phyloP scores from a whole-genome alignment of 2,329 filamentous ascomycete genomes.

The Penicillium polonicum region DNA sequence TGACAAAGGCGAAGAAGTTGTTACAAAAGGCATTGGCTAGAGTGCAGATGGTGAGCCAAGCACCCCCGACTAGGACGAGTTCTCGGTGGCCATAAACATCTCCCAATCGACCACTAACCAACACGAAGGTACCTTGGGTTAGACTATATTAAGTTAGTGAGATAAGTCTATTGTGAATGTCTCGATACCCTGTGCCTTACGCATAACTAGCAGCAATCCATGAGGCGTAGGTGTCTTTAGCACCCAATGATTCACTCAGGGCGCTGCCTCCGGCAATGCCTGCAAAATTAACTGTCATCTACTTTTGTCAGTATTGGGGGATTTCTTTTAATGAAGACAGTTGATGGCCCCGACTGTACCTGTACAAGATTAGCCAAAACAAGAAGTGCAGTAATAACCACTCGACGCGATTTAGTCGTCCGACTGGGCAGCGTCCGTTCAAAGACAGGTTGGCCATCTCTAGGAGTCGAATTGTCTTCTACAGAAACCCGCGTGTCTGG shows the following conservation, averaged over 20 bases:
- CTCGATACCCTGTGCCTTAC: constrained; percentile 10
- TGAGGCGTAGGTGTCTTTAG: constrained; percentile 22
- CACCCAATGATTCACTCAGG: constrained; percentile 21
- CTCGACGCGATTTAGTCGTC: constrained; percentile 17
- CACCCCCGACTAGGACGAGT: constrained; percentile 54
- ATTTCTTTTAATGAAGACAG: not conserved
- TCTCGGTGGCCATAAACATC: constrained; percentile 59
- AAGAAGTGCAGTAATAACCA: constrained; percentile 23
- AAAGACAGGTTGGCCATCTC: constrained; percentile 20
- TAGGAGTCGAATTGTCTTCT: not conserved
- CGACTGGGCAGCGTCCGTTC: constrained; percentile 16
- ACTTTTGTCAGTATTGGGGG: not conserved
- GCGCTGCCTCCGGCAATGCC: constrained; percentile 26
- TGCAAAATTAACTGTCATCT: constrained; percentile 33
- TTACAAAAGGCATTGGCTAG: constrained; percentile 51
- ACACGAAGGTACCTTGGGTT: constrained; percentile 58
- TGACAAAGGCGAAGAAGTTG: constrained; percentile 45
- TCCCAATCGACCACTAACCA: constrained; percentile 57
- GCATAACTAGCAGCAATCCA: constrained; percentile 31
- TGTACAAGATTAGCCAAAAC: constrained; percentile 29
- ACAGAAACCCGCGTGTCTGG: not conserved
- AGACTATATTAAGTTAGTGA: constrained; percentile 33
- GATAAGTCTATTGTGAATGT: not conserved
- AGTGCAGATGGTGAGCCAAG: constrained; percentile 57
- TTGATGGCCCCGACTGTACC: constrained; percentile 8